phyloP scores from a whole-genome alignment of 192 early-diverging fungal species.

The Linnemannia hyalina region DNA sequence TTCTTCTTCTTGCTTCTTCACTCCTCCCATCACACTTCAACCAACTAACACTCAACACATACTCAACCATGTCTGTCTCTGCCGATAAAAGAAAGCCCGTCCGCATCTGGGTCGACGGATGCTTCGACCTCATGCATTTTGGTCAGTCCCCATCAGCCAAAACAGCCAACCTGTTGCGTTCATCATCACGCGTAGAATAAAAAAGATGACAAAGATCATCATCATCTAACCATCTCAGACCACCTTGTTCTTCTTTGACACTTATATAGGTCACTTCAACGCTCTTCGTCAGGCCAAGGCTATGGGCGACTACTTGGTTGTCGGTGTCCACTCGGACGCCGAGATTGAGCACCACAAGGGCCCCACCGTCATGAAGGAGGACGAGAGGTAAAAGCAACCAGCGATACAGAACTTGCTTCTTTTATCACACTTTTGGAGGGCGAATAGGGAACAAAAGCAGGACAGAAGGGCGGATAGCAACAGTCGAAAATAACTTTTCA shows the following conservation, averaged over 20 bases:
- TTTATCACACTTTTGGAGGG: not conserved
- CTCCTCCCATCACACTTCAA: not conserved
- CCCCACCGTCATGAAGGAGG: conserved; percentile 96
- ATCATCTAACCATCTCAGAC: conserved; percentile 29
- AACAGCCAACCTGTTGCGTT: not conserved
- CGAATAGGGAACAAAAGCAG: not conserved
- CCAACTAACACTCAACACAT: not conserved
- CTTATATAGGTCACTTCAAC: conserved; percentile 82
- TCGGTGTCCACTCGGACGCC: conserved; percentile 96
- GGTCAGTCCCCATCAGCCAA: conserved; percentile 52
- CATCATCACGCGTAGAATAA: not conserved
- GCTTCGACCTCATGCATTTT: conserved; percentile 98
- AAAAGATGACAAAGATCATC: not conserved
- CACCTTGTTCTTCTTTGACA: not conserved
- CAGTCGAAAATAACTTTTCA: not conserved
- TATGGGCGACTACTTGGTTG: conserved; percentile 95
- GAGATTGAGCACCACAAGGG: conserved; percentile 96
- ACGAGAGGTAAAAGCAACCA: conserved; percentile 79
- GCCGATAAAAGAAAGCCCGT: conserved; percentile 53
- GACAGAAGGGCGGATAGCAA: not conserved
- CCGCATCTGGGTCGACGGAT: conserved; percentile 91
- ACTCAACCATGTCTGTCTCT: conserved; percentile 30
- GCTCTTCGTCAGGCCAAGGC: conserved; percentile 96
- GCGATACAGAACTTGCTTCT: not conserved
- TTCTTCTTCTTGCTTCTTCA: conserved; percentile 12